These are phyloP conservation scores for Paraphaeosphaeria sporulosa DNA, from an alignment of 2,329 filamentous ascomycete species.

Conservation along the genomic window DNA sequence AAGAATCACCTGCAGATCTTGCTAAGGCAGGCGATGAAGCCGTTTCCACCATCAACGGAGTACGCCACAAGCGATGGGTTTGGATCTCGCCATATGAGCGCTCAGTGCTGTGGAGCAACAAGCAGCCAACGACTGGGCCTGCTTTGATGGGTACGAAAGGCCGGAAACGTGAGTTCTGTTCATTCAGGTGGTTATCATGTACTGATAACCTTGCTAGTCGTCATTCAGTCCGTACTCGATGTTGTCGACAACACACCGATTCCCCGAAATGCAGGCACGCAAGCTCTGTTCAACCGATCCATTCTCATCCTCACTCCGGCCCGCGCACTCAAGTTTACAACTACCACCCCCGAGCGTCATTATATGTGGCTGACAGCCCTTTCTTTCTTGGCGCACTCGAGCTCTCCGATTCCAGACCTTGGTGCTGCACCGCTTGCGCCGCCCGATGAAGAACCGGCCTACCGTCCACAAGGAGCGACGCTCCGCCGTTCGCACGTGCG, in stretches of 20 bases:
- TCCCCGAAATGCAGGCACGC: constrained; percentile 70
- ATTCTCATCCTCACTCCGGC: constrained; percentile 95
- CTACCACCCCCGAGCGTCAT: constrained; percentile 81
- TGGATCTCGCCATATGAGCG: constrained; percentile 98
- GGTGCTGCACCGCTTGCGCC: constrained; percentile 56
- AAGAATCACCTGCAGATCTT: constrained; percentile 61
- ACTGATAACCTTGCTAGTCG: constrained; percentile 64
- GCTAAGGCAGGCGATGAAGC: constrained; percentile 64
- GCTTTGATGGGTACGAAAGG: constrained; percentile 94
- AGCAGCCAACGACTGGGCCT: constrained; percentile 87
- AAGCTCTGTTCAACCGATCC: constrained; percentile 82
- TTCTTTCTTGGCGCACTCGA: constrained; percentile 92
- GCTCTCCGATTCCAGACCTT: constrained; percentile 80
- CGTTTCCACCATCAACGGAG: constrained; percentile 72
- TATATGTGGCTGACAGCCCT: constrained; percentile 94
- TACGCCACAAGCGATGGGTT: constrained; percentile 93
- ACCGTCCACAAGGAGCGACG: constrained; percentile 40
- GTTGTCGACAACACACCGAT: constrained; percentile 92
- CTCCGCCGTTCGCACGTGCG: constrained; percentile 70
- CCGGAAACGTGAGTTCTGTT: constrained; percentile 78
- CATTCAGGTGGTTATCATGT: background rate
- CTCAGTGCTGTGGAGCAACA: constrained; percentile 97
- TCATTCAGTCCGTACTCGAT: constrained; percentile 94
- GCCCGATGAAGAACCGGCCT: constrained; percentile 45
- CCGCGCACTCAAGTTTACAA: constrained; percentile 93